A percentile compares a stretch with the other conserved stretches of the same genome.
phyloP scores from a whole-genome alignment of 2,329 filamentous ascomycete genomes.

The Sarocladium oryzae region DNA sequence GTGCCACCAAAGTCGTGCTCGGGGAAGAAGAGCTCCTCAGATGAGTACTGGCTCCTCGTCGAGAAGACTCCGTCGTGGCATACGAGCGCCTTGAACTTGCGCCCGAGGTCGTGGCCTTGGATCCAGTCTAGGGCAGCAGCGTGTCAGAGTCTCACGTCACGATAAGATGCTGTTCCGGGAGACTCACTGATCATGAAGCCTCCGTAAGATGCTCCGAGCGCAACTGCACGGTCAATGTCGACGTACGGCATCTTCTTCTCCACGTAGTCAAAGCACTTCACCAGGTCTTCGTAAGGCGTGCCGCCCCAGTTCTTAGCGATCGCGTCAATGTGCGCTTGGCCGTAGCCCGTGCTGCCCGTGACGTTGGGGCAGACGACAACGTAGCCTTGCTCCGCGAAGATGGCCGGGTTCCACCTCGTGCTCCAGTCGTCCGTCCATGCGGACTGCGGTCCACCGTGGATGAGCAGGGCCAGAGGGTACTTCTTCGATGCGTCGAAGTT shows the following conservation, averaged over 20 bases:
- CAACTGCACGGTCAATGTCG: constrained; percentile 63
- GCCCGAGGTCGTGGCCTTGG: constrained; percentile 75
- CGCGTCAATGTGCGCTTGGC: constrained; percentile 67
- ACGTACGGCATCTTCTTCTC: constrained; percentile 59
- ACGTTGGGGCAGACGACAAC: constrained; percentile 77
- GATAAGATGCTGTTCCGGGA: too few relatives aligned
- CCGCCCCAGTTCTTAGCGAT: constrained; percentile 82
- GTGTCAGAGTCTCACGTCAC: neutral
- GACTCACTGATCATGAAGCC: constrained; percentile 66
- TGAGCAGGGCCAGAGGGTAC: constrained; percentile 72
- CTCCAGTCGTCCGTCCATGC: constrained; percentile 72
- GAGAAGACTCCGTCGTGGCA: constrained; percentile 85
- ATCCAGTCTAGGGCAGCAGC: constrained; percentile 65
- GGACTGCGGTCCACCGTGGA: constrained; percentile 78
- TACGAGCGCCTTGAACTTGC: constrained; percentile 80
- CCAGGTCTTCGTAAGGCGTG: constrained; percentile 75
- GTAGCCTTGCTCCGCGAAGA: constrained; percentile 85
- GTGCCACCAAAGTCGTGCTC: constrained; percentile 60
- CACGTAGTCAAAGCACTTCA: constrained; percentile 70
- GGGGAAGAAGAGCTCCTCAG: constrained; percentile 65
- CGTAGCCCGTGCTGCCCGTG: constrained; percentile 77
- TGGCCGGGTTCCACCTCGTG: constrained; percentile 78
- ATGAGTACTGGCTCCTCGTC: constrained; percentile 56
- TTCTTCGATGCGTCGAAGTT: constrained; percentile 63
- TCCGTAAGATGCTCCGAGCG: constrained; percentile 68